Evolutionary conservation across 2,329 filamentous ascomycete species (phyloP).

Genomic region (Thermochaetoides dissita): DNA sequence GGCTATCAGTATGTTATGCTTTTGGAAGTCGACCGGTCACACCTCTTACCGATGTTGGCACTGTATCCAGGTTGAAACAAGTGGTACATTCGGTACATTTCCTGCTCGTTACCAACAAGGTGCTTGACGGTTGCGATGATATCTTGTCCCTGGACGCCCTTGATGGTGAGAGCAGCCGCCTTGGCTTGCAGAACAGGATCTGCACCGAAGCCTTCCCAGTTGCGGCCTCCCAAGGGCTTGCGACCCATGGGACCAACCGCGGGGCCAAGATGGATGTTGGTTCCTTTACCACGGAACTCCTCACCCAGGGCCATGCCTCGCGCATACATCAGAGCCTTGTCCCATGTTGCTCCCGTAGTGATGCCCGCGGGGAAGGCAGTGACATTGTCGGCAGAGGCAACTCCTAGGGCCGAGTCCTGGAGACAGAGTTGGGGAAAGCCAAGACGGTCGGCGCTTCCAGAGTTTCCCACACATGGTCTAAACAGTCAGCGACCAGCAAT

Average conservation of each 20-base stretch:
- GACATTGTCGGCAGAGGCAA: constrained; percentile 59
- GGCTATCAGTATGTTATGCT: neutral
- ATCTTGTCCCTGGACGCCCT: constrained; percentile 69
- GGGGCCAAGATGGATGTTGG: constrained; percentile 58
- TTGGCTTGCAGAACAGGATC: constrained; percentile 60
- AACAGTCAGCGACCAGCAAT: neutral
- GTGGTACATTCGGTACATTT: constrained; percentile 46
- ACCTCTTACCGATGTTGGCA: constrained; percentile 28
- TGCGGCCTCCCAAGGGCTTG: constrained; percentile 58
- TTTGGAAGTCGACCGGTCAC: constrained; percentile 38
- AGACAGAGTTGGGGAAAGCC: constrained; percentile 60
- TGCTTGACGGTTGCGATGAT: constrained; percentile 77
- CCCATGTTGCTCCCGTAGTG: constrained; percentile 59
- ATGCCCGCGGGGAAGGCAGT: constrained; percentile 72
- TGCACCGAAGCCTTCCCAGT: constrained; percentile 61
- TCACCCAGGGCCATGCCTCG: constrained; percentile 54
- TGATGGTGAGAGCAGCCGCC: constrained; percentile 57
- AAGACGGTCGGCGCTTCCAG: constrained; percentile 54
- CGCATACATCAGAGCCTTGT: constrained; percentile 56
- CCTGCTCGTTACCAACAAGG: constrained; percentile 60
- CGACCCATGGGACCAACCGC: constrained; percentile 57
- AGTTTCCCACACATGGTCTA: constrained; percentile 61
- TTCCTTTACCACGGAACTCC: constrained; percentile 60
- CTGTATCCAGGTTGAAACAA: constrained; percentile 41
- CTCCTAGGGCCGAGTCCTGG: constrained; percentile 57